Base-by-base conservation (phyloP, 2,329 filamentous ascomycete species). In the Paramyrothecium sp. region DNA sequence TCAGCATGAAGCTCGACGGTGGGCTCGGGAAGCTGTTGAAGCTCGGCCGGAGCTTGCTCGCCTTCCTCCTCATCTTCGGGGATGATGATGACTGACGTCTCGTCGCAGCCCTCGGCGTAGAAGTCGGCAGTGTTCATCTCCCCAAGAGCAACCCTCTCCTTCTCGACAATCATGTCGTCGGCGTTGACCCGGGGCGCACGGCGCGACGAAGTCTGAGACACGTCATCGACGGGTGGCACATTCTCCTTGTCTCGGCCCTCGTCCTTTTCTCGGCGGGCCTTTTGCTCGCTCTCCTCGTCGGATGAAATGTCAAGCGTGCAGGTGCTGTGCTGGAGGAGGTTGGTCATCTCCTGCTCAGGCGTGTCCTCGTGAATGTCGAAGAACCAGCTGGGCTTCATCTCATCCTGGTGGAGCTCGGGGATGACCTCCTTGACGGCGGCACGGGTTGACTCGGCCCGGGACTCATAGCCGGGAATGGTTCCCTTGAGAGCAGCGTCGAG, bases 341-440 rank as follows among this genome's bases (percentile, higher is more conserved):
- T 97, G 66, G 92, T 91, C 74, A 95, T 90, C 70, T 96, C 89
- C 69, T 97, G 90, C 70, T 97, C 91, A 8, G 89, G 85, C 0
- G 91, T 92, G 73, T 99, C 94, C 70, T 97, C 91, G 70, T 97
- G 89, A 67, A 99, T 98, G 58, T 94, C 90, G 70, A 99, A 98
- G 78, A 89, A 89, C 93, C 92, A 97, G 57, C 82, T 82, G 34
- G 85, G 81, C 69, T 89, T 84, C 65, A 81, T 72, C 54, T 82
- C 78, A 21, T 78, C 69, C 58, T 78, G 77, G 47, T 74, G 61
- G 38, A 83, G 68, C 52, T 60, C 58, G 58, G 53, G 26, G 59
- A 62, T 44, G 62, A 60, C 33, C 59, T 65, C 51, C 56, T 66
- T 69, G 57, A 61, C 62, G 57, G 63, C 69, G 58, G 71, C 71